These are phyloP conservation scores for Kodamaea sagamina DNA, from an alignment of 805 yeast genomes.

Conservation along the genomic window DNA sequence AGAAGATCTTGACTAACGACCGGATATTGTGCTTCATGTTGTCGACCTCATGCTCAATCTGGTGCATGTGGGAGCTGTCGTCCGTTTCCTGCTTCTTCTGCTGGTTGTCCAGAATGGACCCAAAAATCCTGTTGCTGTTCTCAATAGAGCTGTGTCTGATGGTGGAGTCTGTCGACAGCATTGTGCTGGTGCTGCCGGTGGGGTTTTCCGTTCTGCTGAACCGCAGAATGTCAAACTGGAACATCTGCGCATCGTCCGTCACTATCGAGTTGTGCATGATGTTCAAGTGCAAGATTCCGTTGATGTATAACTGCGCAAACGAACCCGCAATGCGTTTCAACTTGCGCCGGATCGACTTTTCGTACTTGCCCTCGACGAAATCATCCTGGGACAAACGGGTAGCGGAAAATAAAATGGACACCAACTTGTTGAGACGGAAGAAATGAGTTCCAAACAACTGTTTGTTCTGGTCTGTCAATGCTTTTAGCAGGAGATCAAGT, in stretches of 20 bases:
- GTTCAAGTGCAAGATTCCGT: slow-evolving; percentile 61
- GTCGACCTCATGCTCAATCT: slow-evolving; percentile 42
- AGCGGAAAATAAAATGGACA: slow-evolving; percentile 54
- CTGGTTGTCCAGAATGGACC: slow-evolving; percentile 8
- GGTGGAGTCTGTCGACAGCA: slow-evolving; percentile 7
- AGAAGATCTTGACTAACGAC: slow-evolving; percentile 30
- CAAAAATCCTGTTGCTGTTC: slow-evolving; percentile 13
- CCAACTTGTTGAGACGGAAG: slow-evolving; percentile 53
- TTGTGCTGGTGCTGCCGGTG: background rate
- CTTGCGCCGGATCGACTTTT: slow-evolving; percentile 48
- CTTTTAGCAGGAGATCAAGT: slow-evolving; percentile 50
- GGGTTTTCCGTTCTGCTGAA: slow-evolving; percentile 2
- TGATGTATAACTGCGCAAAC: slow-evolving; percentile 63
- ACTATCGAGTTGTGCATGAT: slow-evolving; percentile 36
- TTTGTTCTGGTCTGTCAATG: slow-evolving; percentile 52
- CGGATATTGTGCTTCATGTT: slow-evolving; percentile 35
- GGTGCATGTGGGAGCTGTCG: slow-evolving; percentile 32
- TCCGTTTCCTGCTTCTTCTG: background rate
- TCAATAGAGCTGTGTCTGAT: slow-evolving; percentile 23
- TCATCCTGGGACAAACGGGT: slow-evolving; percentile 57
- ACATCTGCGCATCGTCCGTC: slow-evolving; percentile 27
- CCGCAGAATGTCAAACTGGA: slow-evolving; percentile 30
- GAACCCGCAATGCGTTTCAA: slow-evolving; percentile 55
- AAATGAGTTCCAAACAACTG: slow-evolving; percentile 56
- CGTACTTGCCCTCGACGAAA: slow-evolving; percentile 47